These are phyloP conservation scores for Scenedesmus sp. DNA, from an alignment of 163 green algal genomes.

Conservation along the genomic window DNA sequence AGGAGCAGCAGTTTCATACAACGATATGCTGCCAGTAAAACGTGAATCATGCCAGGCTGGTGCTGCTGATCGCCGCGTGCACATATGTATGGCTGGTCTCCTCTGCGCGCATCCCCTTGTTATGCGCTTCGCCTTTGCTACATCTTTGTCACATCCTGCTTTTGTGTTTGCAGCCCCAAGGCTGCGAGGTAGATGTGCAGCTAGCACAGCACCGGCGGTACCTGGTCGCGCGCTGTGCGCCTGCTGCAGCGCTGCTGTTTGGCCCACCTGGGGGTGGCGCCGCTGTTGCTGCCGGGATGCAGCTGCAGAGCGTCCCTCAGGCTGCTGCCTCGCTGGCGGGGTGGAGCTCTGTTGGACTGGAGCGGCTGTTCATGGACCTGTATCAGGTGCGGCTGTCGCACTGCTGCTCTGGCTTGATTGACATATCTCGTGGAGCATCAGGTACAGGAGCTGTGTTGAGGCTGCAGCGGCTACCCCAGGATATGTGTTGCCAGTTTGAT, in stretches of 20 bases:
- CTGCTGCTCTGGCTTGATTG: too few relatives aligned
- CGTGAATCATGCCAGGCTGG: too few relatives aligned
- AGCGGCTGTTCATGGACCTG: constrained; percentile 40
- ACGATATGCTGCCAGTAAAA: background rate
- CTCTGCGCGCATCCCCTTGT: too few relatives aligned
- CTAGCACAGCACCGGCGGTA: background rate
- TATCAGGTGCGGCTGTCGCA: constrained; percentile 6
- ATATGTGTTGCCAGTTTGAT: too few relatives aligned
- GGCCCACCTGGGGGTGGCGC: background rate
- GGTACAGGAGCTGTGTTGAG: background rate
- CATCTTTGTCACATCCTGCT: background rate
- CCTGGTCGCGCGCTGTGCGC: constrained; percentile 8
- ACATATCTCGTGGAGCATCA: too few relatives aligned
- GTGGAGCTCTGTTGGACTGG: constrained; percentile 15
- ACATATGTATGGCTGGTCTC: too few relatives aligned
- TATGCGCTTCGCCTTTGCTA: too few relatives aligned
- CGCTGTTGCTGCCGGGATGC: background rate
- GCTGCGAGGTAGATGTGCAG: background rate
- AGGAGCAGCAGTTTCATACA: background rate
- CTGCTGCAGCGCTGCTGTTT: constrained; percentile 33
- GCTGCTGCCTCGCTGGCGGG: background rate
- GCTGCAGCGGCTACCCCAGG: too few relatives aligned
- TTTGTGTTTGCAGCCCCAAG: background rate
- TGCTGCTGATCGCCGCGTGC: too few relatives aligned
- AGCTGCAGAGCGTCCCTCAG: constrained; percentile 20